Evolutionary conservation across 202 grass and related monocot genomes (phyloP).

Genomic region (Carex arenaria): DNA sequence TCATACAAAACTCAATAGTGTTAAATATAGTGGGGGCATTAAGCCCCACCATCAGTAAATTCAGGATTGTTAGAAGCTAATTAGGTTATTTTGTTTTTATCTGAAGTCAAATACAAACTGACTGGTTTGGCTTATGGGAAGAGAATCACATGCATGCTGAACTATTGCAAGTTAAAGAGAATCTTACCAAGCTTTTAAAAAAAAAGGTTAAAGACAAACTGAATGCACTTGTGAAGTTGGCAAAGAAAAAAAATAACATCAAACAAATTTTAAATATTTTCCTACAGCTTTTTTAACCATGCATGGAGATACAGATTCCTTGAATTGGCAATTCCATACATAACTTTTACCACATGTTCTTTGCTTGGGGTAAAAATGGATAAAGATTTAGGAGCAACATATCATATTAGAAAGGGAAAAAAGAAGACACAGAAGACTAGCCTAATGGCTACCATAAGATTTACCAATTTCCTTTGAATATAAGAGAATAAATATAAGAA

Average conservation of each 20-base stretch:
- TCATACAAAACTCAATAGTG: background rate
- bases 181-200: too few relatives aligned
- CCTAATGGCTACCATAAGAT: background rate
- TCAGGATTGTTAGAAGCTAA: background rate
- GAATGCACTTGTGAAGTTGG: background rate
- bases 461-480: background rate
- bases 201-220: too few relatives aligned
- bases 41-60: background rate
- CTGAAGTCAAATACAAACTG: background rate
- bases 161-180: background rate
- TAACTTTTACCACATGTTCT: background rate
- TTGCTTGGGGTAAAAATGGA: background rate
- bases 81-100: background rate
- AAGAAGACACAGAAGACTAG: background rate
- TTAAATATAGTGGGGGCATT: background rate
- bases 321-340: background rate
- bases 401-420: background rate
- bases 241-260: too few relatives aligned
- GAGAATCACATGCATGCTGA: constrained; percentile 12
- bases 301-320: background rate
- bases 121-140: background rate
- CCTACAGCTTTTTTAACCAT: too few relatives aligned
- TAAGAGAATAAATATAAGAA: background rate
- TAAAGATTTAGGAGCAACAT: background rate
- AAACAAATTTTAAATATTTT: too few relatives aligned